phyloP scores from a whole-genome alignment of 805 yeast genomes.

The Myxozyma monticola region DNA sequence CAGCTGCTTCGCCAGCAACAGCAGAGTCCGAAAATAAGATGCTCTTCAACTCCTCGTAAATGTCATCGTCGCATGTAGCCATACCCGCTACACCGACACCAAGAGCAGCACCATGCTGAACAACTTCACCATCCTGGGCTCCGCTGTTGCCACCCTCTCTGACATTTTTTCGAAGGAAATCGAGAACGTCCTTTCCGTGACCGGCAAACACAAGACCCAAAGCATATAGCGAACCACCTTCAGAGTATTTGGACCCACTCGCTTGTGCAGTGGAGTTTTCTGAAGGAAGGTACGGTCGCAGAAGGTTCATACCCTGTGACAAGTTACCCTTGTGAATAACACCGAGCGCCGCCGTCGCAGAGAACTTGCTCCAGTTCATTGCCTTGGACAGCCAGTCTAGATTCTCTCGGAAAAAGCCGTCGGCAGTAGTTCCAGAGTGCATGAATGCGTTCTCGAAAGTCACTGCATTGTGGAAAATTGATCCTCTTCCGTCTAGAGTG shows the following conservation, averaged over 20 bases:
- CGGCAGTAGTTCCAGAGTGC: conserved; percentile 96
- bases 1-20: conserved; percentile 94
- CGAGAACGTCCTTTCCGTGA: conserved; percentile 80
- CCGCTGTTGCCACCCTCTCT: conserved; percentile 44
- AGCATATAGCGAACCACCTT: conserved; percentile 94
- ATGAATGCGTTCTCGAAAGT: conserved; percentile 92
- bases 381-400: conserved; percentile 96
- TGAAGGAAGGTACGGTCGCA: conserved; percentile 90
- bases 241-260: conserved; percentile 56
- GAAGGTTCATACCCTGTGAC: conserved; percentile 80
- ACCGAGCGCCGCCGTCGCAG: conserved; percentile 97
- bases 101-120: conserved; percentile 91
- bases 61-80: conserved; percentile 74
- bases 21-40: conserved; percentile 90
- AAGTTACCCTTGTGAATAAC: conserved; percentile 95
- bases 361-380: conserved; percentile 96
- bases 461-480: conserved; percentile 93
- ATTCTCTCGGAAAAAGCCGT: conserved; percentile 84
- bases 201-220: conserved; percentile 94
- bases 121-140: conserved; percentile 70
- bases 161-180: conserved; percentile 70
- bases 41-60: conserved; percentile 79
- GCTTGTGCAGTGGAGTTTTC: conserved; percentile 43
- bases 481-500: conserved; percentile 83
- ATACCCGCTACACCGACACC: conserved; percentile 97